Conservation (phyloP, 2,329 filamentous ascomycete genomes). For the Pezicula neosporulosa region DNA sequence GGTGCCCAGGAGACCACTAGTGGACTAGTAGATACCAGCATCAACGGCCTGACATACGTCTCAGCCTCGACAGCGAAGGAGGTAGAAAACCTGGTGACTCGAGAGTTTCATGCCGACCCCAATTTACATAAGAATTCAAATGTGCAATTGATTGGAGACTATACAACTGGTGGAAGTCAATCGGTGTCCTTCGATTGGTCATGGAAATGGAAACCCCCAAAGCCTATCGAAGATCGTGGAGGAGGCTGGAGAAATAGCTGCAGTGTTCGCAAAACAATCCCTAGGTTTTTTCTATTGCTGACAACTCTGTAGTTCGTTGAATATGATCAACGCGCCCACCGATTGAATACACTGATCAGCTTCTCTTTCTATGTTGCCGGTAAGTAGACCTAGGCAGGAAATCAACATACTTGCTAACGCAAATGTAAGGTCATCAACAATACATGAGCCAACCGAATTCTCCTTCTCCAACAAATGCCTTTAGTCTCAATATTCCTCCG, state of each 20-base stretch:
- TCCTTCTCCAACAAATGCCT: conserved; percentile 57
- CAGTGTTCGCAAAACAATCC: conserved; percentile 53
- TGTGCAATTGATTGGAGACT: conserved; percentile 92
- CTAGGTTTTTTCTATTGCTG: conserved; percentile 11
- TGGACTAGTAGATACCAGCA: conserved; percentile 63
- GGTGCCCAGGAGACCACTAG: conserved; percentile 46
- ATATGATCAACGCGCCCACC: conserved; percentile 90
- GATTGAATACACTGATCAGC: conserved; percentile 80
- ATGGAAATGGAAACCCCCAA: conserved; percentile 96
- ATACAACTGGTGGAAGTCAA: conserved; percentile 74
- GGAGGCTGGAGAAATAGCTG: conserved; percentile 96
- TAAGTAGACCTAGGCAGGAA: conserved; percentile 34
- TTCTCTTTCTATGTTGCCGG: conserved; percentile 96
- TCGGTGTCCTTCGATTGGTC: conserved; percentile 91
- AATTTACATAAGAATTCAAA: conserved; percentile 97
- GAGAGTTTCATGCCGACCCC: conserved; percentile 94
- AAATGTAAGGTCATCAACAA: conserved; percentile 17
- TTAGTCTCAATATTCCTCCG: conserved; percentile 64
- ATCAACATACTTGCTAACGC: conserved; percentile 25
- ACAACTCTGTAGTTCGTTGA: conserved; percentile 71
- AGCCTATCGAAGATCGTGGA: conserved; percentile 72
- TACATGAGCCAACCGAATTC: conserved; percentile 57
- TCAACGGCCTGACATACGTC: conserved; percentile 88
- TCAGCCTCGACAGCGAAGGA: conserved; percentile 84
- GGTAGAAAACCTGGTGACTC: conserved; percentile 87